A percentile compares a stretch with the other conserved stretches of the same genome.
Evolutionary conservation across 495 filamentous ascomycete genomes (phyloP).

Genomic region (Aspergillus sclerotiicarbonarius): DNA sequence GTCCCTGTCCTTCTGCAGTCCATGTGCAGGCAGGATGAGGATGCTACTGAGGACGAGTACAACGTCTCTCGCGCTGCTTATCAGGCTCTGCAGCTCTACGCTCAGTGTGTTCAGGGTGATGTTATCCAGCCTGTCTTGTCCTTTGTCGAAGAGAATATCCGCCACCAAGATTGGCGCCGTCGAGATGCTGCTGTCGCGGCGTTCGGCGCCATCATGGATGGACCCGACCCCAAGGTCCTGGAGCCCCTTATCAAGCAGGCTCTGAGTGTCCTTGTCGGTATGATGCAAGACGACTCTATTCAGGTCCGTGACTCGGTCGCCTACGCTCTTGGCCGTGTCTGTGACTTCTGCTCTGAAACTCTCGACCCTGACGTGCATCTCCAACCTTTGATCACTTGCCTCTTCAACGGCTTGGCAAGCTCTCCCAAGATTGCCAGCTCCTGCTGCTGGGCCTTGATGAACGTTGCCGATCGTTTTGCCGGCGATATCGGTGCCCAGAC

Average conservation of each 20-base stretch:
- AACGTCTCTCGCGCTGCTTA: slow-evolving; percentile 94
- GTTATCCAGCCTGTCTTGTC: slow-evolving; percentile 79
- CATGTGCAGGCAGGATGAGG: slow-evolving; percentile 95
- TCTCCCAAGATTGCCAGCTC: slow-evolving; percentile 96
- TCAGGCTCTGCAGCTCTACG: slow-evolving; percentile 92
- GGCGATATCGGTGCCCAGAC: slow-evolving; percentile 72
- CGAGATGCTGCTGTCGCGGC: slow-evolving; percentile 95
- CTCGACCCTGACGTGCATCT: slow-evolving; percentile 83
- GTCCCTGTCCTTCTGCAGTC: slow-evolving; percentile 85
- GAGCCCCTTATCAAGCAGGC: slow-evolving; percentile 94
- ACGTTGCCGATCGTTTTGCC: slow-evolving; percentile 91
- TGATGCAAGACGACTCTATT: slow-evolving; percentile 91
- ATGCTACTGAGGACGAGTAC: slow-evolving; percentile 94
- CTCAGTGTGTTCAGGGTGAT: slow-evolving; percentile 78
- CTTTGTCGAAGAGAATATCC: slow-evolving; percentile 90
- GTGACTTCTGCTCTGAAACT: slow-evolving; percentile 81
- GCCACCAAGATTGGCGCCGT: slow-evolving; percentile 85
- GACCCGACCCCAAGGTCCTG: slow-evolving; percentile 82
- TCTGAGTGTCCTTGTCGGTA: slow-evolving; percentile 80
- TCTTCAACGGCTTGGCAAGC: slow-evolving; percentile 88
- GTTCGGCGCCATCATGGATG: slow-evolving; percentile 99
- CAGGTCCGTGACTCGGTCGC: slow-evolving; percentile 97
- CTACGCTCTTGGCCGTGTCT: slow-evolving; percentile 93
- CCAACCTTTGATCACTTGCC: slow-evolving; percentile 73
- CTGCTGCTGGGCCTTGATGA: slow-evolving; percentile 99